Base-by-base conservation (phyloP, 371 early-diverging fungal species). In the Furculomyces boomerangus region DNA sequence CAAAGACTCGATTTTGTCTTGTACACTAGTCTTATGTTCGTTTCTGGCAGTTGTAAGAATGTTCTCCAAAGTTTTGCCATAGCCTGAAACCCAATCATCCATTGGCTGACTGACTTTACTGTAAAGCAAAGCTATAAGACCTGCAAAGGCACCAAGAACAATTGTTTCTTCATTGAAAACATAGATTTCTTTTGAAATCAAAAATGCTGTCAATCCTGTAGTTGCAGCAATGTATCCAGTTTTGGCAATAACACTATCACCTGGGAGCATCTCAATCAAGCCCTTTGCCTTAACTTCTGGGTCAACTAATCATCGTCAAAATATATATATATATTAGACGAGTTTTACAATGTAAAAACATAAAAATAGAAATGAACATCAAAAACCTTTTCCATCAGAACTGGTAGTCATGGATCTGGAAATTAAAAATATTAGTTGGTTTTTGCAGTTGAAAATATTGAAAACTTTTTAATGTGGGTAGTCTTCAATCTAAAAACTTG, bases 161-260 rank as follows among this genome's bases (percentile, higher is more conserved):
- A 93, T 72, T 45, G 91, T 78, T 71, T 95, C 94, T 64, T 86
- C 90, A 71, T 93, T 93, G 63, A 92, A 66, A 53, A 93, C 79
- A 71, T 93, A 95, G 68, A 95, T 84, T 72, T 93, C 96, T 80
- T 95, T 92, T 61, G 92, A 84, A 64, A 95, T 79, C 57, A 86
- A 71, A 67, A 79, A 86, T 44, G 93, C 84, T 44, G 92, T 81
- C 54, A 86, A 70, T 62, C 90, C 88, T 47, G 89, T 78, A 51
- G 79, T 75, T 37, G 84, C 73, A 54, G 90, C 83, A 64, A 93
- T 76, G 62, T 83, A 88, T 56, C 83, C 84, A 45, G 92, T 83
- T 78, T 95, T 93, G 66, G 89, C 77, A 54, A 84, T 80, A 56
- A 90, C 62, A 50, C 79, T 80, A 67, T 88, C 80, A 30, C 93